phyloP scores from a whole-genome alignment of 2,329 filamentous ascomycete genomes.

The Aspergillus sp. region DNA sequence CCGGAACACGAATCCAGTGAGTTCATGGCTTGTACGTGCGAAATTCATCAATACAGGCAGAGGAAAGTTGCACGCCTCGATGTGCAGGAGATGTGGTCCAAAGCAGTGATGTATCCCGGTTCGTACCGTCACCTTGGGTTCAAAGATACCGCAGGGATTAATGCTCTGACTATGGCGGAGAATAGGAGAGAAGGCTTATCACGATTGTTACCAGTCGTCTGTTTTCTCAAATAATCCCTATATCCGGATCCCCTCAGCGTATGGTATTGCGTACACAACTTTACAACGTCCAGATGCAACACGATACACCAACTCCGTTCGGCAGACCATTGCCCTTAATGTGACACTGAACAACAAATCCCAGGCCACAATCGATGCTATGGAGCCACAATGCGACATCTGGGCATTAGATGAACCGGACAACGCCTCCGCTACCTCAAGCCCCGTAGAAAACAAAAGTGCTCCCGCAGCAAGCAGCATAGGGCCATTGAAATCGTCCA shows the following conservation, averaged over 20 bases:
- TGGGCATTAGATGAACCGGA: not conserved
- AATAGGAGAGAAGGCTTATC: slow-evolving; percentile 3
- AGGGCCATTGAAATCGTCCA: not conserved
- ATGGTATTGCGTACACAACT: not conserved
- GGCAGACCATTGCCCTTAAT: not conserved
- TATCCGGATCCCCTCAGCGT: not conserved
- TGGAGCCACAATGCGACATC: slow-evolving; percentile 3
- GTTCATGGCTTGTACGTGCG: not conserved
- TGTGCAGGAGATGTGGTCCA: slow-evolving; percentile 9
- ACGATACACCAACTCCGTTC: not conserved
- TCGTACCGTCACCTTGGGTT: not conserved
- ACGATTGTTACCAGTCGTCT: not conserved
- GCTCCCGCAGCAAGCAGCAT: not conserved
- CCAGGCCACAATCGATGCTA: not conserved
- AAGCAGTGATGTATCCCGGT: slow-evolving; percentile 11
- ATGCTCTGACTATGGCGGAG: not conserved
- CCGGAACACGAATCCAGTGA: slow-evolving; percentile 5
- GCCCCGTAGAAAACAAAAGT: not conserved
- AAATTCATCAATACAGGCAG: not conserved
- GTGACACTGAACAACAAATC: not conserved
- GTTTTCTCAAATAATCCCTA: slow-evolving; percentile 6
- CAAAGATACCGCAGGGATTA: not conserved
- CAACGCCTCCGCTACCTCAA: not conserved
- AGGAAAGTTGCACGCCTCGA: not conserved
- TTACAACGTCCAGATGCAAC: not conserved